Base-by-base conservation (phyloP, 2,329 filamentous ascomycete species). In the Ascochyta lentis region DNA sequence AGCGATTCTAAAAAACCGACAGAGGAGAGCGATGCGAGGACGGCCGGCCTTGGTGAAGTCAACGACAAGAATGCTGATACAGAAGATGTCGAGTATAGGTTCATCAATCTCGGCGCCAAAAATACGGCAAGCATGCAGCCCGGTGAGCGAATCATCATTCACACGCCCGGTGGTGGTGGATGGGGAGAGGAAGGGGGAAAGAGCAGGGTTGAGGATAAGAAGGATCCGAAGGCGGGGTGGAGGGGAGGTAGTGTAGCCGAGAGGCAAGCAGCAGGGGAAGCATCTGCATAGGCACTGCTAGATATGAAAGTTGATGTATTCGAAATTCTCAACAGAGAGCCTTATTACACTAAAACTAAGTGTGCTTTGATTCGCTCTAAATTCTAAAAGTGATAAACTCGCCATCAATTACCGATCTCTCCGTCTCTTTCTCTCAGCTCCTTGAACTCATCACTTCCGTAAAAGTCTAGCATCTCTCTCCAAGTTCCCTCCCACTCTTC, bases 161-260 rank as follows among this genome's bases (percentile, higher is more conserved):
- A 83, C 60, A 94, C 91, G 4, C 91, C 91, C 3, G 91, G 91
- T 27, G 91, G 91, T 49, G 91, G 91, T 38, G 91, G 87, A 0
- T 94, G 89, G 89, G 90, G 89, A 0, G 76, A 76, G 35, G 78
- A 81, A 0, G 89, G 87, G 0, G 79, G 83, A 52, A 80, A 84
- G 64, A 88, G 80, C 33, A 78, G 80, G 46, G 80, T 76, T 34
- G 66, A 73, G 47, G 76, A 75, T 54, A 75, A 76, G 58, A 72
- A 75, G 46, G 91, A 96, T 76, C 84, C 83, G 23, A 83, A 77
- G 70, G 74, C 79, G 59, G 79, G 76, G 33, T 89, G 86, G 86
- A 82, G 79, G 67, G 83, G 84, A 29, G 85, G 85, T 1, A 86
- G 83, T 71, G 71, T 87, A 58, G 83, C 83, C 35, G 77, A 76